Conservation (phyloP, 2,329 filamentous ascomycete species). For the Penicillium brasilianum region DNA sequence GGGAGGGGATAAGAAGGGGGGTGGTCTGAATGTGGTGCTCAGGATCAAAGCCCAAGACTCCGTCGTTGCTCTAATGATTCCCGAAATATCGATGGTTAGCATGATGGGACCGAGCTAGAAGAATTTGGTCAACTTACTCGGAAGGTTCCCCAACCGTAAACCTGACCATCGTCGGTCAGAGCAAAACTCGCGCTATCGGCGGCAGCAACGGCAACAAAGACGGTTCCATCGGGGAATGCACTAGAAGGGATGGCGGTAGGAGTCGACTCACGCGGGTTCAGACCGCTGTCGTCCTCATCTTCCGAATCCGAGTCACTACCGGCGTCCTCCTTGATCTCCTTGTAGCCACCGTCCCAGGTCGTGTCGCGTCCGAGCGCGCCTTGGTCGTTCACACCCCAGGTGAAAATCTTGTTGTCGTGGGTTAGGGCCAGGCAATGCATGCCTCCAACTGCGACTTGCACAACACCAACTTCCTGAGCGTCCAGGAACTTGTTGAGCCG, state of each 20-base stretch:
- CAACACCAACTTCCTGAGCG: conserved; percentile 65
- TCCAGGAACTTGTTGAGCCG: conserved; percentile 68
- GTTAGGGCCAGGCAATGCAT: conserved; percentile 83
- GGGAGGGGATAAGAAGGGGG: conserved; percentile 54
- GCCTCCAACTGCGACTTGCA: conserved; percentile 76
- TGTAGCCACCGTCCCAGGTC: conserved; percentile 66
- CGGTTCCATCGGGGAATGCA: conserved; percentile 58
- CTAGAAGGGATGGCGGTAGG: conserved; percentile 57
- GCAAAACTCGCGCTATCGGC: conserved; percentile 66
- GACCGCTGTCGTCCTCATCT: conserved; percentile 58
- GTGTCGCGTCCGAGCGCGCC: conserved; percentile 79
- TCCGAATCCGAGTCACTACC: conserved; percentile 53
- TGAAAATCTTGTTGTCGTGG: conserved; percentile 78
- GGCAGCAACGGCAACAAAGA: conserved; percentile 63
- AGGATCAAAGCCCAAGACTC: conserved; percentile 63
- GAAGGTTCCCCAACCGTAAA: conserved; percentile 69
- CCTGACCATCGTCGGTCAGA: conserved; percentile 63
- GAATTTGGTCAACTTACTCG: conserved; percentile 48
- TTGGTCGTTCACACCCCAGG: conserved; percentile 88
- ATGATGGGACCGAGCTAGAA: background rate
- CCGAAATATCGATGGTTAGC: conserved; percentile 4
- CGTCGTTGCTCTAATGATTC: conserved; percentile 61
- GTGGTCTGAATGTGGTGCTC: conserved; percentile 51
- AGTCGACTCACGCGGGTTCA: conserved; percentile 62
- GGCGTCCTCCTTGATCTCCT: conserved; percentile 52